These are phyloP conservation scores for Ajuga reptans DNA, from an alignment of 305 asterid species.

Conservation along the genomic window DNA sequence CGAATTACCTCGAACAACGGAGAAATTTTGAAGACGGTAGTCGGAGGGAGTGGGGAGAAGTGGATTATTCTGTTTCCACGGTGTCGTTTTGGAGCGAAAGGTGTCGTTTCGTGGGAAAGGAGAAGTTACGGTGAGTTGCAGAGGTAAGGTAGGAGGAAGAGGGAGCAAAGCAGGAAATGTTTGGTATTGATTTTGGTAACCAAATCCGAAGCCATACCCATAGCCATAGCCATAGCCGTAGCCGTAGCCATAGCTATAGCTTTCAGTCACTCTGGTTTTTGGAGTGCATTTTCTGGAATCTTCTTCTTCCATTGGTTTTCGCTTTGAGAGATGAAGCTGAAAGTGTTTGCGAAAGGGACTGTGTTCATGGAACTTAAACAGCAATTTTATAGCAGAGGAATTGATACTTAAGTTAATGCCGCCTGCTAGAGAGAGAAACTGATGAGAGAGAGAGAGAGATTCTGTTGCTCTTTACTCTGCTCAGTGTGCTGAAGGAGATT, in stretches of 20 bases:
- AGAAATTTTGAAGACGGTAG: constrained; percentile 34
- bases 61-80: constrained; percentile 28
- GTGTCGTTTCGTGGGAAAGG: constrained; percentile 44
- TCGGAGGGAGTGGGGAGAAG: constrained; percentile 51
- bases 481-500: constrained; percentile 24
- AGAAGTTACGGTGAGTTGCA: constrained; percentile 34
- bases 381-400: constrained; percentile 18
- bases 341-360: constrained; percentile 34
- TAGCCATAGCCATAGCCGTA: constrained; percentile 25
- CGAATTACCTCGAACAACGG: constrained; percentile 39
- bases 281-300: constrained; percentile 41
- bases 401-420: constrained; percentile 17
- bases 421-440: not conserved
- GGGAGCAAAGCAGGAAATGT: constrained; percentile 60
- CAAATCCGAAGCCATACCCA: constrained; percentile 34
- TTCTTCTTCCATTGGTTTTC: constrained; percentile 50
- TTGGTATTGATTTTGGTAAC: constrained; percentile 51
- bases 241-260: constrained; percentile 28
- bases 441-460: constrained; percentile 15
- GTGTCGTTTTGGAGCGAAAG: constrained; percentile 41
- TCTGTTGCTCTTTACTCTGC: constrained; percentile 15
- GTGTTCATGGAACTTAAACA: constrained; percentile 46
- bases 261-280: constrained; percentile 28
- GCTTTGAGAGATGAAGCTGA: constrained; percentile 28
- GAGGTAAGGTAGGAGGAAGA: constrained; percentile 48